Percentiles rank a stretch among this genome's conserved stretches.
Evolutionary conservation across 345 rosid genomes (phyloP).

Genomic region (Clausena lansium): DNA sequence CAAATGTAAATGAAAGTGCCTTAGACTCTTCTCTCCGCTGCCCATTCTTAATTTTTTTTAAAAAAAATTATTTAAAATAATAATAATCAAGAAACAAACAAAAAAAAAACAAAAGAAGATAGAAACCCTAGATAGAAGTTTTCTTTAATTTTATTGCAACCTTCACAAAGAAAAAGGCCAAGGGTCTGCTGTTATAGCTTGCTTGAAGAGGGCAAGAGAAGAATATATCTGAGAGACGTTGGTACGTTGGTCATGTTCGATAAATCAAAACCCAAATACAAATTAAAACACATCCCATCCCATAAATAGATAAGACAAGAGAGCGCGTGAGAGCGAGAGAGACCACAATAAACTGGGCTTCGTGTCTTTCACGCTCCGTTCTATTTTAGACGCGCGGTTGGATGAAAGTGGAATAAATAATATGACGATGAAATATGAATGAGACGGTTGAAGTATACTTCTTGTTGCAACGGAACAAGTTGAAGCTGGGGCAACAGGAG

Average conservation of each 20-base stretch:
- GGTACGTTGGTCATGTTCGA: conserved; percentile 40
- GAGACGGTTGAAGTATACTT: not conserved
- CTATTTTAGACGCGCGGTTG: conserved; percentile 5
- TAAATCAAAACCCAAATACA: conserved; percentile 19
- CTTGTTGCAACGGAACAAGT: not conserved
- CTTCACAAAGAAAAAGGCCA: conserved; percentile 43
- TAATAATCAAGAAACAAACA: not conserved
- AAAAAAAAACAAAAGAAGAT: not conserved
- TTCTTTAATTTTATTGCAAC: not conserved
- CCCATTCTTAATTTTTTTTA: conserved; percentile 31
- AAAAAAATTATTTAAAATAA: too few species aligned
- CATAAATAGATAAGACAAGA: conserved; percentile 12
- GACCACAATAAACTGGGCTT: conserved; percentile 1
- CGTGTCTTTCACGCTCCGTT: conserved; percentile 10
- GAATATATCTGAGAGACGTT: conserved; percentile 34
- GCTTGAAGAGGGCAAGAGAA: conserved; percentile 30
- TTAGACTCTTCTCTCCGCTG: conserved; percentile 33
- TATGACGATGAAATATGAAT: not conserved
- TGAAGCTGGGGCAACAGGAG: not conserved
- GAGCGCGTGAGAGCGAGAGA: not conserved
- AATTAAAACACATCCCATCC: conserved; percentile 17
- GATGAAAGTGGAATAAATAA: conserved; percentile 11
- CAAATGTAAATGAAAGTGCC: conserved; percentile 24
- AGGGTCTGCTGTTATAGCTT: conserved; percentile 33
- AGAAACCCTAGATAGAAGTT: conserved; percentile 1